A percentile compares a stretch with the other conserved stretches of the same genome.
These are phyloP conservation scores for Dendrobium catenatum DNA, from an alignment of 106 monocot species.

Conservation along the genomic window DNA sequence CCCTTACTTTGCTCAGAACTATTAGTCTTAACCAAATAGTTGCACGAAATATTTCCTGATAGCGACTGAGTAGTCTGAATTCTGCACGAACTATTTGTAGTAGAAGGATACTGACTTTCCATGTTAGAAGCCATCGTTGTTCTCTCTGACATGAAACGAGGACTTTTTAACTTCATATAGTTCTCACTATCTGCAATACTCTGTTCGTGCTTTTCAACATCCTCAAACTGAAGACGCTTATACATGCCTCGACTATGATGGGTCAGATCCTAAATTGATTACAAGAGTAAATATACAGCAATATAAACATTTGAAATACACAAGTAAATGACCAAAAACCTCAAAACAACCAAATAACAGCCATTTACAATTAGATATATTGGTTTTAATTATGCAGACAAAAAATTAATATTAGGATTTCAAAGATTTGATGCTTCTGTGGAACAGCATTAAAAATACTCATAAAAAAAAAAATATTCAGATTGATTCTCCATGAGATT, in stretches of 20 bases:
- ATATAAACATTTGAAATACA: background rate
- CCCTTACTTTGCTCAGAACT: constrained; percentile 6
- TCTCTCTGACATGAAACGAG: constrained; percentile 14
- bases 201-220: constrained; percentile 16
- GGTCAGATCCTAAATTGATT: constrained; percentile 34
- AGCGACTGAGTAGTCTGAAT: constrained; percentile 1
- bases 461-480: background rate
- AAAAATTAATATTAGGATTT: background rate
- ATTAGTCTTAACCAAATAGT: constrained; percentile 10
- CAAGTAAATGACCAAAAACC: background rate
- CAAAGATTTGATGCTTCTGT: background rate
- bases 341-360: background rate
- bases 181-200: background rate
- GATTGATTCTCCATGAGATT: background rate
- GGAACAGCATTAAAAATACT: background rate
- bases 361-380: background rate
- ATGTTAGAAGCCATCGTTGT: constrained; percentile 7
- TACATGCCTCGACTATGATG: constrained; percentile 43
- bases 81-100: constrained; percentile 11
- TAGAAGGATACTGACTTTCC: constrained; percentile 16
- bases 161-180: constrained; percentile 2
- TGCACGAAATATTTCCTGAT: constrained; percentile 6
- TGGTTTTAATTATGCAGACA: background rate
- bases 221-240: constrained; percentile 58
- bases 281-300: constrained; percentile 13